Evolutionary conservation across 176 grass and related monocot species (phyloP).

Genomic region (Ananas comosus): DNA sequence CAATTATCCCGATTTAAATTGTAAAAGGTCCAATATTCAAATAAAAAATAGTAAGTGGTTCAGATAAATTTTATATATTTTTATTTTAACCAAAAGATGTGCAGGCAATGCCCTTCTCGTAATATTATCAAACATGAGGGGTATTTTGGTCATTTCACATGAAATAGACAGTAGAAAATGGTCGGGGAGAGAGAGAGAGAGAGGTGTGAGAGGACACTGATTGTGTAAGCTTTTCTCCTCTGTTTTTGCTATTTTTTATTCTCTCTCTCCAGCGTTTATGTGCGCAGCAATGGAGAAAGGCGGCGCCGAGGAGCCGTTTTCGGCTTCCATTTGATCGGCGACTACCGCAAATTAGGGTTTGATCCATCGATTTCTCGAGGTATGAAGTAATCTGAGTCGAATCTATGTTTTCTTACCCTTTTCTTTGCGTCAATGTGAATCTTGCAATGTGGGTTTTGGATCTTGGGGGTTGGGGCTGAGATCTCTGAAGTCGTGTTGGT

Average conservation of each 20-base stretch:
- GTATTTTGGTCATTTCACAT: slow-evolving; percentile 2
- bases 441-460: slow-evolving; percentile 3
- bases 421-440: background rate
- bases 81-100: no score
- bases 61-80: no score
- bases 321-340: slow-evolving; percentile 16
- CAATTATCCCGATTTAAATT: no score
- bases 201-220: slow-evolving; percentile 20
- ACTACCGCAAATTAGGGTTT: background rate
- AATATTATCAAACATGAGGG: background rate
- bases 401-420: background rate
- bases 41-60: no score
- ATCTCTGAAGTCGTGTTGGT: background rate
- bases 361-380: background rate
- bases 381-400: background rate
- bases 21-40: no score
- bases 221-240: background rate
- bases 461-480: slow-evolving; percentile 1
- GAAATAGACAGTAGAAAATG: slow-evolving; percentile 4
- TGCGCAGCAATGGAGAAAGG: slow-evolving; percentile 18
- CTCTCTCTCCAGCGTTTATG: slow-evolving; percentile 21
- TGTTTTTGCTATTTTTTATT: background rate
- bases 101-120: background rate
- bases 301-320: background rate
- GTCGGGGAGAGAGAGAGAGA: background rate